These are phyloP conservation scores for Dendrocalamus latiflorus DNA, from an alignment of 202 grass and related monocot species.

Conservation along the genomic window DNA sequence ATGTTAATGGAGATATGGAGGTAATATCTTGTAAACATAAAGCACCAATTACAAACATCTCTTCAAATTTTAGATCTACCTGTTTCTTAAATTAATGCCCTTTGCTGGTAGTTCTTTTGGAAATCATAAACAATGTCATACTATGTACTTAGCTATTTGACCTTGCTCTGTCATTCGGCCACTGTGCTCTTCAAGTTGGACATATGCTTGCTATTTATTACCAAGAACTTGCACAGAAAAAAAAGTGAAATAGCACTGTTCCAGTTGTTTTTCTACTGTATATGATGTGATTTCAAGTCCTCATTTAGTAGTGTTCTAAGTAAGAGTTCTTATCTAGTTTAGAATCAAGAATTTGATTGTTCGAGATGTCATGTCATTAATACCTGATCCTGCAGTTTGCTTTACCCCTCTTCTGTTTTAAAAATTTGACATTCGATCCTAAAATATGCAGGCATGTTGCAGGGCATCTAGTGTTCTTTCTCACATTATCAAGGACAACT, in stretches of 20 bases:
- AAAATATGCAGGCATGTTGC: too few species aligned
- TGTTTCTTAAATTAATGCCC: background rate
- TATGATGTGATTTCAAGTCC: background rate
- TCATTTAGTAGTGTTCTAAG: constrained; percentile 8
- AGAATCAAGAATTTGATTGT: background rate
- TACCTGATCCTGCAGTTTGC: too few species aligned
- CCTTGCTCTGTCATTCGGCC: background rate
- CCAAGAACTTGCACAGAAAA: background rate
- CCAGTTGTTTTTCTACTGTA: constrained; percentile 24
- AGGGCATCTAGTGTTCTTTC: constrained; percentile 90
- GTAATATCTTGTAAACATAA: constrained; percentile 35
- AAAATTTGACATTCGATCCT: too few species aligned
- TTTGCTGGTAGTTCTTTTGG: constrained; percentile 8
- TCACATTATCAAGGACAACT: constrained; percentile 92
- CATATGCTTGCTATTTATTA: too few species aligned
- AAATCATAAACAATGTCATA: constrained; percentile 3
- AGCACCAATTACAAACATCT: constrained; percentile 7
- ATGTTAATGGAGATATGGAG: constrained; percentile 80
- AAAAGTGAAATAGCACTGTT: background rate
- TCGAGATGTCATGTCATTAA: background rate
- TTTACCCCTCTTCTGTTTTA: too few species aligned
- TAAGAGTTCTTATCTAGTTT: constrained; percentile 4
- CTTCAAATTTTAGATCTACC: constrained; percentile 12
- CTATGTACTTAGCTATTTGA: background rate
- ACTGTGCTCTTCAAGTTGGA: constrained; percentile 17